A percentile compares a stretch with the other conserved stretches of the same genome.
These are phyloP conservation scores for Linum trigynum DNA, from an alignment of 345 rosid genomes.

Conservation along the genomic window DNA sequence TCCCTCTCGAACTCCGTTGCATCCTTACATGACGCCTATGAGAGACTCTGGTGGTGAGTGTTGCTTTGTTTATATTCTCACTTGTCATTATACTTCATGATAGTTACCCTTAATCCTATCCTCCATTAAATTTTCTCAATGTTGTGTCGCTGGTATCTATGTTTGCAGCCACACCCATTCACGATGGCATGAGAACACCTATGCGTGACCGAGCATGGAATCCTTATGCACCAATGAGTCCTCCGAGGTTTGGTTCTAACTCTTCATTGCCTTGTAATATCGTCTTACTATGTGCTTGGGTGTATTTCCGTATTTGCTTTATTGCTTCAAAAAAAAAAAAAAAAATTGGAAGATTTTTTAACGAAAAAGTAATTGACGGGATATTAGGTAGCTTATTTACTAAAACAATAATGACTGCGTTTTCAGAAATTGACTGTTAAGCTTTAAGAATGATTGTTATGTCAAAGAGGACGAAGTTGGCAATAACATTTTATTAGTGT, in stretches of 20 bases:
- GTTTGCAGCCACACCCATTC: slow-evolving; percentile 81
- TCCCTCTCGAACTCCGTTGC: slow-evolving; percentile 94
- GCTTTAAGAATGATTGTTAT: too few species aligned
- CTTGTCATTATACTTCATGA: background rate
- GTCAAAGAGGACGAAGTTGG: too few species aligned
- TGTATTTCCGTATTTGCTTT: too few species aligned
- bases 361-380: too few species aligned
- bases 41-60: slow-evolving; percentile 72
- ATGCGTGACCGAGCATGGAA: slow-evolving; percentile 98
- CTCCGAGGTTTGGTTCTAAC: slow-evolving; percentile 51
- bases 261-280: background rate
- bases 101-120: background rate
- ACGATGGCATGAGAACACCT: slow-evolving; percentile 97
- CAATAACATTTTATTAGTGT: too few species aligned
- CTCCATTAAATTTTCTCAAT: background rate
- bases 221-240: slow-evolving; percentile 94
- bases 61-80: background rate
- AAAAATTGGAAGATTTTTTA: too few species aligned
- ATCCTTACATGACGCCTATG: slow-evolving; percentile 91
- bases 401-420: too few species aligned
- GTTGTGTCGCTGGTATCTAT: background rate
- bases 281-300: too few species aligned
- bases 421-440: too few species aligned
- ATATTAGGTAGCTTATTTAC: too few species aligned
- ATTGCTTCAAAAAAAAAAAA: too few species aligned